Evolutionary conservation across 192 early-diverging fungal species (phyloP), one percentile per base, ranked within the genome.

Genomic region (Gamsiella multidivaricata): DNA sequence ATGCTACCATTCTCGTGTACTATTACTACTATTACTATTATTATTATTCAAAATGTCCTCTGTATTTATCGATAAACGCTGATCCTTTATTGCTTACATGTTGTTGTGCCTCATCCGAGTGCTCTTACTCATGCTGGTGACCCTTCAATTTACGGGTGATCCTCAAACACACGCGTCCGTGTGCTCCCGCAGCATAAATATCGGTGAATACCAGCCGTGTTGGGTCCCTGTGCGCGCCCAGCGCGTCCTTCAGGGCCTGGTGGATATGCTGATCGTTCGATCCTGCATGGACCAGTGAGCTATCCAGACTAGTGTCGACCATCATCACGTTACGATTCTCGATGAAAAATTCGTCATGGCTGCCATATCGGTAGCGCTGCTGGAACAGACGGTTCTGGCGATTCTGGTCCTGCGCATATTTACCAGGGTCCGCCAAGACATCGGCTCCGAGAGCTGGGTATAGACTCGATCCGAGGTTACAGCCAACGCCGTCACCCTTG

Each of bases 401-500:
- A 18, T 25, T 23, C 45, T 69, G 59, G 1, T 64, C 54, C 11
- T 56, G 20, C 0, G 39, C 32, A 29, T 58, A 69, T 31, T 51
- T 37, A n/a, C 29, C 26, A 0, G 65, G 65, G 28, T 78, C 46
- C 12, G 20, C 29, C 12, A 78, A 49, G 8, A 69, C 61, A 29
- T 39, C 52, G 7, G 74, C 43, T 6, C 51, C 60, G 0, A 61
- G 57, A 2, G 65, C 43, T 5, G 74, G 65, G 54, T 78, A 78
- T 15, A 78, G 41, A 15, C 25, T 61, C 7, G 74, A 32, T 0
- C 61, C 65, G 1, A 64, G 26, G 29, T 57, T 69, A 41, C 74
- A 78, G 18, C 60, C 74, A 31, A 78, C 57, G 18, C 74, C 74
- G 2, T 69, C 65, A 25, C 74, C 74, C 25, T 78, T 78, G 47